Evolutionary conservation across 2,329 filamentous ascomycete genomes (phyloP).

Genomic region (Berkeleyomyces basicola): DNA sequence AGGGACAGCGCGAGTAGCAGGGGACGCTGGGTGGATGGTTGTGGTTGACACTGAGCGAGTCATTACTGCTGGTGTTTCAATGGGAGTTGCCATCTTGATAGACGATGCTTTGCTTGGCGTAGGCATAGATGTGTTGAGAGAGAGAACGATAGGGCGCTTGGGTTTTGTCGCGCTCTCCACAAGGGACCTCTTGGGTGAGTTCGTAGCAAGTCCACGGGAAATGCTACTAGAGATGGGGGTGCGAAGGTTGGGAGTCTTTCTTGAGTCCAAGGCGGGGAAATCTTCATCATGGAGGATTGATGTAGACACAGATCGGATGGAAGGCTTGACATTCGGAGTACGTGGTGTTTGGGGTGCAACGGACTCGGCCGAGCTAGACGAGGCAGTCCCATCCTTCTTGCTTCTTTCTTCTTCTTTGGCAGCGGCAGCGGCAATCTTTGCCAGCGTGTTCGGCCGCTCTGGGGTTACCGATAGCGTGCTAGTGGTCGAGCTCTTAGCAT

Average conservation of each 20-base stretch:
- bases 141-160: background rate
- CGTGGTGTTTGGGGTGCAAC: constrained; percentile 21
- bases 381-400: constrained; percentile 14
- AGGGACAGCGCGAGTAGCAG: constrained; percentile 5
- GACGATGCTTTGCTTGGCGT: background rate
- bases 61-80: background rate
- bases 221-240: background rate
- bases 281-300: constrained; percentile 40
- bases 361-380: constrained; percentile 18
- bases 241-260: background rate
- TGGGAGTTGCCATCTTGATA: constrained; percentile 2
- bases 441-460: constrained; percentile 1
- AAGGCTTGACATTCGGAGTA: constrained; percentile 14
- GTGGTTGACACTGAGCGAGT: background rate
- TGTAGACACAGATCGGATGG: constrained; percentile 11
- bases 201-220: background rate
- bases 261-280: constrained; percentile 28
- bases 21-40: background rate
- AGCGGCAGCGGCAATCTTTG: constrained; percentile 6
- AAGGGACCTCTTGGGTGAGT: constrained; percentile 5
- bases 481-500: constrained; percentile 12
- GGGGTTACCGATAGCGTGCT: constrained; percentile 6
- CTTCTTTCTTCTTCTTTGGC: background rate
- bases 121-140: constrained; percentile 2
- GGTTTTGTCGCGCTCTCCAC: constrained; percentile 4